Evolutionary conservation across 2,329 filamentous ascomycete species (phyloP).

Genomic region (Fusarium nygamai): DNA sequence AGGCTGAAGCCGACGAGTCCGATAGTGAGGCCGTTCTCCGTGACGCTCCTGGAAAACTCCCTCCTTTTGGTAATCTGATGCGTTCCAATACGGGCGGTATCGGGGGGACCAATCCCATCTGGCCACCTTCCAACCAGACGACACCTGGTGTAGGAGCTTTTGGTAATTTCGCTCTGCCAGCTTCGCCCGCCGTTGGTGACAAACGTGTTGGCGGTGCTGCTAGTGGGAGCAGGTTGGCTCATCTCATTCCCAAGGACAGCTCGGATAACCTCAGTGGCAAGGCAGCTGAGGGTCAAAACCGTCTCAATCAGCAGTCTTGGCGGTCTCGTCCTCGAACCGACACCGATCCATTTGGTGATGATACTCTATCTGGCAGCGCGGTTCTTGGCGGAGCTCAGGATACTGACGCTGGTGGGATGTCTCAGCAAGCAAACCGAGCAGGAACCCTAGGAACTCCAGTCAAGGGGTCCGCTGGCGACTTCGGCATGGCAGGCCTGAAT

Average conservation of each 20-base stretch:
- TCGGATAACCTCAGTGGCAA: constrained; percentile 69
- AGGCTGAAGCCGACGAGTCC: constrained; percentile 64
- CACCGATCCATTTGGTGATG: constrained; percentile 80
- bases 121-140: constrained; percentile 61
- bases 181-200: constrained; percentile 68
- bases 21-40: constrained; percentile 50
- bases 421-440: constrained; percentile 47
- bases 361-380: constrained; percentile 72
- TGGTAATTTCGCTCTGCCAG: constrained; percentile 82
- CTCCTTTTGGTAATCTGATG: constrained; percentile 58
- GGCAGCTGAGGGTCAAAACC: constrained; percentile 58
- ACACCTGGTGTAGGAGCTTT: constrained; percentile 81
- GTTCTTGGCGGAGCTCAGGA: constrained; percentile 81
- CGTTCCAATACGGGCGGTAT: constrained; percentile 65
- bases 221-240: constrained; percentile 86
- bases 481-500: constrained; percentile 70
- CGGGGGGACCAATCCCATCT: constrained; percentile 56
- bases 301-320: constrained; percentile 60
- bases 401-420: constrained; percentile 56
- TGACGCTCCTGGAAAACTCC: constrained; percentile 47
- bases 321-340: constrained; percentile 72
- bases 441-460: constrained; percentile 63
- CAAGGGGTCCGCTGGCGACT: constrained; percentile 65
- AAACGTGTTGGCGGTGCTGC: constrained; percentile 78
- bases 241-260: constrained; percentile 82